Evolutionary conservation across 495 filamentous ascomycete genomes (phyloP).

Genomic region (Mycothermus thermophilus): DNA sequence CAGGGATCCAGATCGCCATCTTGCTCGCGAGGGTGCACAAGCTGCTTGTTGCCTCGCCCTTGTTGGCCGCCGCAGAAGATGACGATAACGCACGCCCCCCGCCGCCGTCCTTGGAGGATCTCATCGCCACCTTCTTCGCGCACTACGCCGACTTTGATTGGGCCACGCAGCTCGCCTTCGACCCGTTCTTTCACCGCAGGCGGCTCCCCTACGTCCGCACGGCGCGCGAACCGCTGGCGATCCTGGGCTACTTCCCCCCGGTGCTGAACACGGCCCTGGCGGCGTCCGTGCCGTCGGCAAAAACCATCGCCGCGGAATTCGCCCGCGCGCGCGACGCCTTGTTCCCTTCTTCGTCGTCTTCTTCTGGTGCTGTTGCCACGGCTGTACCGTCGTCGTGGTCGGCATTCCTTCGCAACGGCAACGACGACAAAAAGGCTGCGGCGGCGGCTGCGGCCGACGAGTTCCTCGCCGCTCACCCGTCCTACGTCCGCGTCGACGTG

Average conservation of each 20-base stretch:
- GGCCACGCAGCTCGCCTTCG: slow-evolving; percentile 32
- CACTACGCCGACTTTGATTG: slow-evolving; percentile 45
- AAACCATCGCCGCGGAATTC: slow-evolving; percentile 37
- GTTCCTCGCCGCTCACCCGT: slow-evolving; percentile 33
- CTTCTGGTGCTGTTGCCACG: background rate
- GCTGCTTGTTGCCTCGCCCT: slow-evolving; percentile 18
- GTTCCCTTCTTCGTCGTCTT: slow-evolving; percentile 9
- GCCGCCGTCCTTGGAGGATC: slow-evolving; percentile 23
- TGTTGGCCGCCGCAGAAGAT: background rate
- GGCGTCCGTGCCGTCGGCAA: slow-evolving; percentile 32
- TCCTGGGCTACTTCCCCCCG: slow-evolving; percentile 41
- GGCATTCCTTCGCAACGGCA: slow-evolving; percentile 16
- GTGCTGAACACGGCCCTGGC: slow-evolving; percentile 38
- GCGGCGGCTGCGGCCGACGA: slow-evolving; percentile 12
- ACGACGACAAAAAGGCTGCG: too few species aligned
- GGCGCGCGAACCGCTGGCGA: slow-evolving; percentile 39
- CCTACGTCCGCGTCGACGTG: slow-evolving; percentile 38
- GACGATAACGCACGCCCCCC: too few species aligned
- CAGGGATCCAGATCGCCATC: slow-evolving; percentile 44
- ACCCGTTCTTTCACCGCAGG: slow-evolving; percentile 34
- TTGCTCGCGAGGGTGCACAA: slow-evolving; percentile 41
- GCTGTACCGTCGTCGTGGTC: slow-evolving; percentile 36
- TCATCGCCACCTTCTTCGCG: slow-evolving; percentile 40
- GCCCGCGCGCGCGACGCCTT: slow-evolving; percentile 17
- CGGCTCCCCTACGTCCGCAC: slow-evolving; percentile 33